Conservation (phyloP, 768 basidiomycete species). For the Boletus rufocinnamomeus region DNA sequence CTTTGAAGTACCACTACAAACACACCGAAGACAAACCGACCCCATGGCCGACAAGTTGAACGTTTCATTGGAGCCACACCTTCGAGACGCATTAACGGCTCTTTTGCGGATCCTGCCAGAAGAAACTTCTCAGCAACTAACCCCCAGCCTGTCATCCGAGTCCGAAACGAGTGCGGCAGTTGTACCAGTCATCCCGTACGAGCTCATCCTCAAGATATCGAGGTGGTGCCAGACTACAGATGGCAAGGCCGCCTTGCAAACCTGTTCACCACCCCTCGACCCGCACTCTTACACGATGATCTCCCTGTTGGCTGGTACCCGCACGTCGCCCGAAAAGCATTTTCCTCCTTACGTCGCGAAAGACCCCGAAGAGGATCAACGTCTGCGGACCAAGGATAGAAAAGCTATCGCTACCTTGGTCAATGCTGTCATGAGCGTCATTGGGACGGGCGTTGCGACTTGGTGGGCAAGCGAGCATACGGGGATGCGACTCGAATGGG, state of each 20-base stretch:
- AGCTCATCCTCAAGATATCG: slow-evolving; percentile 57
- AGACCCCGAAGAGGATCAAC: slow-evolving; percentile 50
- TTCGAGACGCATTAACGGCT: slow-evolving; percentile 49
- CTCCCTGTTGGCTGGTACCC: slow-evolving; percentile 73
- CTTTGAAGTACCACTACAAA: background rate
- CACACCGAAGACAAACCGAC: background rate
- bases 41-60: slow-evolving; percentile 39
- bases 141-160: slow-evolving; percentile 36
- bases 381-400: slow-evolving; percentile 52
- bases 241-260: slow-evolving; percentile 44
- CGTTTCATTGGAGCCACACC: slow-evolving; percentile 69
- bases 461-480: slow-evolving; percentile 72
- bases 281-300: slow-evolving; percentile 66
- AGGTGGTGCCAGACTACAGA: slow-evolving; percentile 64
- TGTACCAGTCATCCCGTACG: slow-evolving; percentile 59
- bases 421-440: slow-evolving; percentile 71
- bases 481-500: slow-evolving; percentile 76
- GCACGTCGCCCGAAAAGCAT: slow-evolving; percentile 74
- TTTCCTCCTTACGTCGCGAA: slow-evolving; percentile 54
- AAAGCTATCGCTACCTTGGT: slow-evolving; percentile 68
- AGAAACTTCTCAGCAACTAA: slow-evolving; percentile 45
- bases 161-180: slow-evolving; percentile 5
- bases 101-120: slow-evolving; percentile 49
- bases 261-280: slow-evolving; percentile 46
- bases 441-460: slow-evolving; percentile 63